A percentile compares a stretch with the other conserved stretches of the same genome.
phyloP scores from a whole-genome alignment of 306 rosid species.

The Ceratonia siliqua region DNA sequence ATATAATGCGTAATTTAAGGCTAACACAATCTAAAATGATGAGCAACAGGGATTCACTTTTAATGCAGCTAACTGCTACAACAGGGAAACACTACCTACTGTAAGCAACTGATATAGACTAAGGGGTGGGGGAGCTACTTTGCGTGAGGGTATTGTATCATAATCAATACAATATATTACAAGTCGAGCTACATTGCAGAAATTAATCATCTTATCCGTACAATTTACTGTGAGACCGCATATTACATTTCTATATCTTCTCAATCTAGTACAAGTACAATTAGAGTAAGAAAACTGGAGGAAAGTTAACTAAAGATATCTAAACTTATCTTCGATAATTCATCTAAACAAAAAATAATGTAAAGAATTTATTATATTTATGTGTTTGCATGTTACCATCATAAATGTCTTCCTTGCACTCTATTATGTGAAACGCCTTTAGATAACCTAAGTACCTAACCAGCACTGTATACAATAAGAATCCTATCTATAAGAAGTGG shows the following conservation, averaged over 20 bases:
- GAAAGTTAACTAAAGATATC: constrained; percentile 17
- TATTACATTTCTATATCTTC: constrained; percentile 28
- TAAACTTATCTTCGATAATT: constrained; percentile 18
- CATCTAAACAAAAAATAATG: constrained; percentile 34
- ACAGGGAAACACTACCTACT: too few species aligned
- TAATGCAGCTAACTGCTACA: too few species aligned
- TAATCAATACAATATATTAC: too few species aligned
- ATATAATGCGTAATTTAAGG: too few species aligned
- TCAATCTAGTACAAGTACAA: constrained; percentile 24
- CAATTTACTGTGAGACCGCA: constrained; percentile 20
- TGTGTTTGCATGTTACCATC: constrained; percentile 22
- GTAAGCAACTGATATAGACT: too few species aligned
- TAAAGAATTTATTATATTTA: constrained; percentile 22
- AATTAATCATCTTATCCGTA: constrained; percentile 37
- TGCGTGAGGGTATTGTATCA: too few species aligned
- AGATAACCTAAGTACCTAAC: constrained; percentile 31
- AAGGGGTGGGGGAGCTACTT: too few species aligned
- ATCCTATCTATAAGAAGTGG: constrained; percentile 21
- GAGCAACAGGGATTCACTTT: too few species aligned
- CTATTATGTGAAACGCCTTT: constrained; percentile 27
- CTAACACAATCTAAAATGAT: too few species aligned
- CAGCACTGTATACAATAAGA: constrained; percentile 15
- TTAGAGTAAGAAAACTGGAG: constrained; percentile 24
- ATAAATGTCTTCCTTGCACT: constrained; percentile 31
- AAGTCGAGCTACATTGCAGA: too few species aligned